Evolutionary conservation across 2,329 filamentous ascomycete species (phyloP).

Genomic region (Graphiopsis chlorocephala): DNA sequence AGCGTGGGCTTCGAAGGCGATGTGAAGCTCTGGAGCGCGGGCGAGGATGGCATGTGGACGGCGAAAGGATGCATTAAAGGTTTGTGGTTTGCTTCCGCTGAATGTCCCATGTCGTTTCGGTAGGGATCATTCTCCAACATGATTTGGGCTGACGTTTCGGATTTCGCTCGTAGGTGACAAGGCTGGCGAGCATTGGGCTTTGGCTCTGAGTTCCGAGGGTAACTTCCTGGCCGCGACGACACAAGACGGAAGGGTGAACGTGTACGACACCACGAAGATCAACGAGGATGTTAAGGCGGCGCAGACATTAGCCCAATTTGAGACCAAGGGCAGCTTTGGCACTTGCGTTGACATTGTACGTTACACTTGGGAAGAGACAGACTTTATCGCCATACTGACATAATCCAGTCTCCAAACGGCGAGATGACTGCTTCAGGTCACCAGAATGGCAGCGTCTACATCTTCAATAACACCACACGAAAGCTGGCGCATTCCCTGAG

Average conservation of each 20-base stretch:
- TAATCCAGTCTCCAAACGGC: slow-evolving; percentile 61
- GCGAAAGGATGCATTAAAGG: slow-evolving; percentile 48
- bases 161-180: slow-evolving; percentile 46
- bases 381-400: background rate
- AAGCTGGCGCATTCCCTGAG: slow-evolving; percentile 82
- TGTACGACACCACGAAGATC: slow-evolving; percentile 65
- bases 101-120: background rate
- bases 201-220: slow-evolving; percentile 81
- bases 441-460: slow-evolving; percentile 85
- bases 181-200: slow-evolving; percentile 77
- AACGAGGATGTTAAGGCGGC: slow-evolving; percentile 39
- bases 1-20: slow-evolving; percentile 89
- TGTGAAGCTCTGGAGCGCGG: slow-evolving; percentile 74
- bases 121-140: background rate
- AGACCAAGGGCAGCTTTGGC: slow-evolving; percentile 90
- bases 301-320: slow-evolving; percentile 73
- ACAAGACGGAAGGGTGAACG: slow-evolving; percentile 81
- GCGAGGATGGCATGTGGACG: slow-evolving; percentile 52
- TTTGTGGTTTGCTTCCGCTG: slow-evolving; percentile 29
- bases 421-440: slow-evolving; percentile 87
- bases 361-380: background rate
- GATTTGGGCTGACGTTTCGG: background rate
- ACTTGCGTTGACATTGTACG: slow-evolving; percentile 76
- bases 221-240: slow-evolving; percentile 82
- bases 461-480: slow-evolving; percentile 90